These are phyloP conservation scores for Hypoxylon sp. DNA, from an alignment of 2,329 filamentous ascomycete genomes.

Conservation along the genomic window DNA sequence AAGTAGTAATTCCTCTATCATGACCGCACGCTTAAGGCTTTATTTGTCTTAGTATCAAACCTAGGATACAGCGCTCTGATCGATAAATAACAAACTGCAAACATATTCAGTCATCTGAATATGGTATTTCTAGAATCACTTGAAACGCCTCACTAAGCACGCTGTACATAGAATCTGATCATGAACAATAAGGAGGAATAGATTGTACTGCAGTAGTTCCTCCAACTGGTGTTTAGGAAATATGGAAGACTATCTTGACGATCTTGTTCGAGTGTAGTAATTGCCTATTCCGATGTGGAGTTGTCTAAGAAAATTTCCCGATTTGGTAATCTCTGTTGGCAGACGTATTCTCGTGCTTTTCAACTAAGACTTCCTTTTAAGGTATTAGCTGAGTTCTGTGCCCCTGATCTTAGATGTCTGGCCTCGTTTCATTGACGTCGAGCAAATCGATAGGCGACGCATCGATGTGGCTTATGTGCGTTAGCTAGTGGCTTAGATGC, in stretches of 20 bases:
- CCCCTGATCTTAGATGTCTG: background rate
- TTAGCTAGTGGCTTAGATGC: conserved; percentile 4
- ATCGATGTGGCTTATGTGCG: conserved; percentile 1
- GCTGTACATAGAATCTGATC: background rate
- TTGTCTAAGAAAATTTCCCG: background rate
- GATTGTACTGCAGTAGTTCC: background rate
- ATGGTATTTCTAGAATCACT: background rate
- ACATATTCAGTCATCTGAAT: background rate
- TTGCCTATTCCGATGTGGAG: background rate
- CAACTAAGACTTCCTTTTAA: background rate
- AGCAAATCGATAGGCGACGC: background rate
- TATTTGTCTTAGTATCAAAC: background rate
- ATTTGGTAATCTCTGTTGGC: conserved; percentile 3
- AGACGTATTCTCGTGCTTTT: background rate
- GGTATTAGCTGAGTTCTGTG: background rate
- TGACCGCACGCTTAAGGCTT: background rate
- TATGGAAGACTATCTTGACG: background rate
- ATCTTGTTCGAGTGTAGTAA: conserved; percentile 7
- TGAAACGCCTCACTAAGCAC: background rate
- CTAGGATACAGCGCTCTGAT: background rate
- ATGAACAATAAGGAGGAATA: background rate
- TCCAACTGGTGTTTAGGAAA: background rate
- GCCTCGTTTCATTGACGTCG: conserved; percentile 4
- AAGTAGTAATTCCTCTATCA: background rate
- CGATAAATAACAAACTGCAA: background rate